These are phyloP conservation scores for Aspergillus alliaceus DNA, from an alignment of 2,329 filamentous ascomycete genomes.

Conservation along the genomic window DNA sequence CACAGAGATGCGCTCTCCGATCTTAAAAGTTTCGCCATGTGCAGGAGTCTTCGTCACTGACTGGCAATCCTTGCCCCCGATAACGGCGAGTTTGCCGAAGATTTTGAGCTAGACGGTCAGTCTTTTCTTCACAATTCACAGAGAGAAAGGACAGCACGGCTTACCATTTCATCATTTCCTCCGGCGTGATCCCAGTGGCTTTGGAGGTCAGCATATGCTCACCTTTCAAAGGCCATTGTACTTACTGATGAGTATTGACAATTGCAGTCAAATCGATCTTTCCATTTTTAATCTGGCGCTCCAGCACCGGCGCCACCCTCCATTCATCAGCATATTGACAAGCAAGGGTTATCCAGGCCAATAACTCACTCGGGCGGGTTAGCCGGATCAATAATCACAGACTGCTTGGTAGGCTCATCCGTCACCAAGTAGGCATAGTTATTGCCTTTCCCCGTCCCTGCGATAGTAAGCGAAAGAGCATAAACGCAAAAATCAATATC, in stretches of 20 bases:
- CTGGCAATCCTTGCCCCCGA: constrained; percentile 84
- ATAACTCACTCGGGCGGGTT: constrained; percentile 50
- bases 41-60: constrained; percentile 74
- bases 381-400: constrained; percentile 53
- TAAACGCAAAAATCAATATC: background rate
- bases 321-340: background rate
- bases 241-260: constrained; percentile 96
- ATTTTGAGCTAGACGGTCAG: constrained; percentile 51
- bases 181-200: constrained; percentile 95
- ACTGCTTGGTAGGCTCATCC: constrained; percentile 50
- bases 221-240: constrained; percentile 6
- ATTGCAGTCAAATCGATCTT: constrained; percentile 83
- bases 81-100: constrained; percentile 67
- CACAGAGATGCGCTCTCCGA: constrained; percentile 77
- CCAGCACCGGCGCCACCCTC: constrained; percentile 65
- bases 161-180: constrained; percentile 79
- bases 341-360: background rate
- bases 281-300: constrained; percentile 68
- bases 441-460: constrained; percentile 44
- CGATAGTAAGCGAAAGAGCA: background rate
- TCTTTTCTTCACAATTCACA: background rate
- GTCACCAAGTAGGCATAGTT: constrained; percentile 55
- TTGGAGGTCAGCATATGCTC: constrained; percentile 12
- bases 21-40: constrained; percentile 74
- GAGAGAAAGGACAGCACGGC: constrained; percentile 20